Conservation (phyloP, 179 eudicot genomes). For the Silene noctiflora region DNA sequence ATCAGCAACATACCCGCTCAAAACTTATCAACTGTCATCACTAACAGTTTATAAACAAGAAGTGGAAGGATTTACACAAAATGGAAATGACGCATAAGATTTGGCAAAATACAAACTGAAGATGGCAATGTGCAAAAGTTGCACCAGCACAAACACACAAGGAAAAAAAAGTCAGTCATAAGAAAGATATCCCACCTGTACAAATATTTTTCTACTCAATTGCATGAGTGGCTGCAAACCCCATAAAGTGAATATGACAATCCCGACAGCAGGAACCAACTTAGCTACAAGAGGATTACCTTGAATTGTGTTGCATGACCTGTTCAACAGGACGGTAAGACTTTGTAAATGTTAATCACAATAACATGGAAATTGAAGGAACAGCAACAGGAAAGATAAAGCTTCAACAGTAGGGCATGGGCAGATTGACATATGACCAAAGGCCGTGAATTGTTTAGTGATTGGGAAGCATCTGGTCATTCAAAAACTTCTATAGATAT, state of each 20-base stretch:
- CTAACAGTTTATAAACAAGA: neutral
- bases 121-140: conserved; percentile 5
- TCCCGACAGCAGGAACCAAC: conserved; percentile 63
- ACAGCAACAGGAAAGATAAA: conserved; percentile 10
- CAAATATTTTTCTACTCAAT: conserved; percentile 56
- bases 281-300: conserved; percentile 52
- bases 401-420: neutral
- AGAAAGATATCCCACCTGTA: conserved; percentile 44
- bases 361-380: neutral
- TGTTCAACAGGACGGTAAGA: conserved; percentile 25
- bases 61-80: neutral
- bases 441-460: neutral
- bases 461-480: neutral
- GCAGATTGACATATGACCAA: neutral
- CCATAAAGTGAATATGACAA: conserved; percentile 74
- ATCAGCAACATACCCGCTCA: neutral
- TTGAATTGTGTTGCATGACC: conserved; percentile 58
- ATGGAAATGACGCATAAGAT: neutral
- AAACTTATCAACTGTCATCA: conserved; percentile 10
- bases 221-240: conserved; percentile 75
- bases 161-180: neutral
- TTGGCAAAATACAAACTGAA: neutral
- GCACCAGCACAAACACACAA: neutral
- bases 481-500: neutral
- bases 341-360: neutral